A percentile compares a stretch with the other conserved stretches of the same genome.
These are phyloP conservation scores for Dactylellina cionopaga DNA, from an alignment of 2,329 filamentous ascomycete species.

Conservation along the genomic window DNA sequence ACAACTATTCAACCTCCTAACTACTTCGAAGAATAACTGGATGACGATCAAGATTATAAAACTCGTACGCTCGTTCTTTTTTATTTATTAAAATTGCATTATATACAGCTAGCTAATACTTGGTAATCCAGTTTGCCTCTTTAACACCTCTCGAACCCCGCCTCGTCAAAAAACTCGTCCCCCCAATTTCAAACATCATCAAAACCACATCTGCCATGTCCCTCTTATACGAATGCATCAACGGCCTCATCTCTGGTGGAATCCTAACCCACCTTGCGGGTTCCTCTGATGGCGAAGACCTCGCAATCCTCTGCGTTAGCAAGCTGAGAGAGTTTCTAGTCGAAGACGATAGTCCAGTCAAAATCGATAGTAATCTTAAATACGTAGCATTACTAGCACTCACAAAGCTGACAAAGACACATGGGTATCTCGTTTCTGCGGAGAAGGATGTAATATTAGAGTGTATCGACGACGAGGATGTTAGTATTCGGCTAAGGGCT, in stretches of 20 bases:
- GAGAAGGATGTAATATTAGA: slow-evolving; percentile 97
- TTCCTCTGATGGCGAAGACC: slow-evolving; percentile 83
- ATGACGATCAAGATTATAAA: slow-evolving; percentile 99
- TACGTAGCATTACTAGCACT: slow-evolving; percentile 95
- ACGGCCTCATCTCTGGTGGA: slow-evolving; percentile 95
- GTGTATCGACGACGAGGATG: slow-evolving; percentile 94
- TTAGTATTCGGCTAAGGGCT: slow-evolving; percentile 92
- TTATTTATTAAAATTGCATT: neutral
- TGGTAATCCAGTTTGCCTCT: slow-evolving; percentile 78
- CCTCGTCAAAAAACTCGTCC: slow-evolving; percentile 87
- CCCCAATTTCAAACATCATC: slow-evolving; percentile 90
- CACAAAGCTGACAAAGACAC: slow-evolving; percentile 89
- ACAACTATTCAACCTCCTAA: slow-evolving; percentile 87
- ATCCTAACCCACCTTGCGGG: slow-evolving; percentile 86
- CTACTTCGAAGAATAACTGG: slow-evolving; percentile 96
- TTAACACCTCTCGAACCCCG: slow-evolving; percentile 91
- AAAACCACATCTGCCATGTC: slow-evolving; percentile 97
- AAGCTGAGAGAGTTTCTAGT: slow-evolving; percentile 93
- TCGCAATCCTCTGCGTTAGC: slow-evolving; percentile 88
- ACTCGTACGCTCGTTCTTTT: slow-evolving; percentile 74
- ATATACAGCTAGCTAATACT: neutral
- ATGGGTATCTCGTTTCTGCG: slow-evolving; percentile 85
- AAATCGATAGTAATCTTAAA: slow-evolving; percentile 95
- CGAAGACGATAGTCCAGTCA: slow-evolving; percentile 86
- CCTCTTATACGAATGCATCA: slow-evolving; percentile 97